A percentile compares a stretch with the other conserved stretches of the same genome.
Evolutionary conservation across 805 yeast genomes (phyloP).

Genomic region (Candida fluviatilis): DNA sequence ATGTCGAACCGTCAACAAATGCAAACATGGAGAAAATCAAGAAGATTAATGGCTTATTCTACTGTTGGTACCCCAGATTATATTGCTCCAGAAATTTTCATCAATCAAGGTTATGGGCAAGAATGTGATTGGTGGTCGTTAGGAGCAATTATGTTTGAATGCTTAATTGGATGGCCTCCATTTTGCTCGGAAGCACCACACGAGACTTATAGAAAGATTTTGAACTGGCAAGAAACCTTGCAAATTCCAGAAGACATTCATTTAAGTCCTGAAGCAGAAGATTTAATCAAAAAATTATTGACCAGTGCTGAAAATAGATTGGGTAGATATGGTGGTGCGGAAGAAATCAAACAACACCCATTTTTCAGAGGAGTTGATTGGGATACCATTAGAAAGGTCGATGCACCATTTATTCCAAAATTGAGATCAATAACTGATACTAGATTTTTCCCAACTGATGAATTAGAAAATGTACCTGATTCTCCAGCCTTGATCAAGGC

Average conservation of each 20-base stretch:
- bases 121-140: conserved; percentile 98
- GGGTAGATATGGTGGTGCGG: conserved; percentile 90
- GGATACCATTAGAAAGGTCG: conserved; percentile 81
- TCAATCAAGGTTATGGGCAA: conserved; percentile 92
- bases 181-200: conserved; percentile 93
- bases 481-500: conserved; percentile 59
- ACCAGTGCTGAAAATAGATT: conserved; percentile 76
- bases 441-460: conserved; percentile 96
- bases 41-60: conserved; percentile 91
- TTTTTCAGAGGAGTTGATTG: conserved; percentile 96
- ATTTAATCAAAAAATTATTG: conserved; percentile 70
- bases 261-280: conserved; percentile 83
- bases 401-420: conserved; percentile 92
- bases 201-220: conserved; percentile 86
- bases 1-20: conserved; percentile 93
- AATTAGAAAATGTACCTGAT: conserved; percentile 90
- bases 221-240: conserved; percentile 86
- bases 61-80: conserved; percentile 97
- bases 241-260: conserved; percentile 91
- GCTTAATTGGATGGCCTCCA: conserved; percentile 96
- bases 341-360: conserved; percentile 85
- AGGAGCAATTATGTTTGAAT: conserved; percentile 96
- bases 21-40: conserved; percentile 92
- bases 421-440: conserved; percentile 92
- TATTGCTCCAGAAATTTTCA: conserved; percentile 91